A percentile compares a stretch with the other conserved stretches of the same genome.
Evolutionary conservation across 495 filamentous ascomycete genomes (phyloP).

Genomic region (Achaetomiella virescens): DNA sequence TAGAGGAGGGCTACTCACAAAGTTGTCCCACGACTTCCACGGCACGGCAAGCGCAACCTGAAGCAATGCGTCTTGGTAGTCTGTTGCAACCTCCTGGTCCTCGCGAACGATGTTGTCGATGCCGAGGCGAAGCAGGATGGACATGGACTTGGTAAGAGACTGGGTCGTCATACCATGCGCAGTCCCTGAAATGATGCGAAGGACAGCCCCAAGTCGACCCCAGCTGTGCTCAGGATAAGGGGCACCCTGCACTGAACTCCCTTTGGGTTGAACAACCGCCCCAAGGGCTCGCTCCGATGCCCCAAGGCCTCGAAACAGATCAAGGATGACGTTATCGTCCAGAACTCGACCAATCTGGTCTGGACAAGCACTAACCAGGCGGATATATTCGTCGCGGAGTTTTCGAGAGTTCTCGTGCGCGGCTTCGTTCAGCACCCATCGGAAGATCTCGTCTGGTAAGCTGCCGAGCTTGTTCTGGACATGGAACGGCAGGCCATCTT

Average conservation of each 20-base stretch:
- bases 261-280: neutral
- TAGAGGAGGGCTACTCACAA: slow-evolving; percentile 16
- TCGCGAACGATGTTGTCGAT: slow-evolving; percentile 43
- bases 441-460: slow-evolving; percentile 63
- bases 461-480: slow-evolving; percentile 44
- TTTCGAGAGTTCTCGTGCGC: slow-evolving; percentile 53
- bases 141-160: slow-evolving; percentile 22
- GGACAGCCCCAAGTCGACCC: slow-evolving; percentile 28
- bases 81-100: slow-evolving; percentile 26
- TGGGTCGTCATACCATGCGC: slow-evolving; percentile 19
- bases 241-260: slow-evolving; percentile 6
- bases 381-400: slow-evolving; percentile 59
- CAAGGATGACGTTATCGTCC: slow-evolving; percentile 29
- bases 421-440: slow-evolving; percentile 70
- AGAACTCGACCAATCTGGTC: slow-evolving; percentile 37
- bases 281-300: slow-evolving; percentile 30
- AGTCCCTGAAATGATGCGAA: slow-evolving; percentile 29
- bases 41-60: slow-evolving; percentile 14
- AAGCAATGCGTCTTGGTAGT: slow-evolving; percentile 20
- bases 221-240: slow-evolving; percentile 31
- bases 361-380: slow-evolving; percentile 32
- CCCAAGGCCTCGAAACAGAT: slow-evolving; percentile 37
- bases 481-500: slow-evolving; percentile 61
- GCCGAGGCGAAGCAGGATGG: slow-evolving; percentile 47
- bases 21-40: slow-evolving; percentile 18